Percentiles rank a stretch among this genome's conserved stretches.
phyloP scores from a whole-genome alignment of 2,329 filamentous ascomycete species.

The Colletotrichum siamense region DNA sequence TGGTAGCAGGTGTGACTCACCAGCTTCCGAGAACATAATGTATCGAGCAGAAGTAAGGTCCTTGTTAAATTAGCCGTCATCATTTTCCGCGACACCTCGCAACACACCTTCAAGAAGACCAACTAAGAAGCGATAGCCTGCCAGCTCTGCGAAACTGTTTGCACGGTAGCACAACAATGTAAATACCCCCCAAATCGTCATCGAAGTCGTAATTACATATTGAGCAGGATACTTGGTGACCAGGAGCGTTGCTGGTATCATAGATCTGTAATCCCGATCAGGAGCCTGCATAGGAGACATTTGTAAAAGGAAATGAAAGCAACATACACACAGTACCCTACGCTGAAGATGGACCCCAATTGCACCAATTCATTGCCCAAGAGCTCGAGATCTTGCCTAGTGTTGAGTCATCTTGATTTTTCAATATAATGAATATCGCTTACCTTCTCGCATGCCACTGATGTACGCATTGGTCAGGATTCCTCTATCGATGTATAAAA shows the following conservation, averaged over 20 bases:
- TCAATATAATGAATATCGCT: rapidly evolving
- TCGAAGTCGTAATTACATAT: background rate
- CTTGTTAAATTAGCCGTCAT: background rate
- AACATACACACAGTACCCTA: background rate
- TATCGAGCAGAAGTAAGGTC: background rate
- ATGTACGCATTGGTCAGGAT: background rate
- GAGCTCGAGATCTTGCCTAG: background rate
- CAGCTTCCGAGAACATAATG: background rate
- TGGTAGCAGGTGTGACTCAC: background rate
- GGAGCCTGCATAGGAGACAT: background rate
- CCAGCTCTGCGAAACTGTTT: background rate
- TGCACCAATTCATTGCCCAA: background rate
- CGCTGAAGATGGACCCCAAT: background rate
- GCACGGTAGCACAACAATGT: background rate
- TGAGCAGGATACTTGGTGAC: background rate
- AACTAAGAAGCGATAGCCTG: background rate
- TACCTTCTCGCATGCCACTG: background rate
- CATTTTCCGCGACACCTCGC: rapidly evolving
- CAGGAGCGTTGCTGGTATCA: background rate
- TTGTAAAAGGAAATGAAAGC: background rate
- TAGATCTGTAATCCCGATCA: background rate
- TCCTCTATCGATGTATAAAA: background rate
- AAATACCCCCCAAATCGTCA: background rate
- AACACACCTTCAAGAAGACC: background rate
- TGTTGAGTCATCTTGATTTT: background rate